Evolutionary conservation across 1,284 basidiomycete species (phyloP).

Genomic region (Rhizopogon parksii): DNA sequence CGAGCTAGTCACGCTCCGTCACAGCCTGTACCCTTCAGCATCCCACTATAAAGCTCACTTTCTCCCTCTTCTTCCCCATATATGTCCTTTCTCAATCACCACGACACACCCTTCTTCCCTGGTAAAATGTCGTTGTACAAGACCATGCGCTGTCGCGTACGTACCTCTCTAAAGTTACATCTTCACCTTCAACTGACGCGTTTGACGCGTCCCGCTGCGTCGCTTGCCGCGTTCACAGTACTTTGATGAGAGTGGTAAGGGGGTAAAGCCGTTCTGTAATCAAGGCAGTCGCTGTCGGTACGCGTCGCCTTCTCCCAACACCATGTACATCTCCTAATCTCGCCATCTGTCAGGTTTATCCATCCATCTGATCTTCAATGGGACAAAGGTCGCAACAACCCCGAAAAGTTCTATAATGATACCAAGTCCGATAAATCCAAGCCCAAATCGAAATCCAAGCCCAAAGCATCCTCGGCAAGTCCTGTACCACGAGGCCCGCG

Average conservation of each 20-base stretch:
- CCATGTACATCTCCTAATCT: slow-evolving; percentile 5
- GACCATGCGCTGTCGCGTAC: slow-evolving; percentile 41
- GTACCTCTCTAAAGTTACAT: slow-evolving; percentile 13
- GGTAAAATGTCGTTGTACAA: slow-evolving; percentile 31
- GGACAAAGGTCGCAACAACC: slow-evolving; percentile 26
- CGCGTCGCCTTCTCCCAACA: slow-evolving; percentile 12
- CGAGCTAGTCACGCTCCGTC: slow-evolving; percentile 2
- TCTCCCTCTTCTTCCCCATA: background rate
- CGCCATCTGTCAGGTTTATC: slow-evolving; percentile 35
- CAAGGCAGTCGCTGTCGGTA: slow-evolving; percentile 45
- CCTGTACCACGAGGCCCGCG: slow-evolving; percentile 17
- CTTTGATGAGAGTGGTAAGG: slow-evolving; percentile 37
- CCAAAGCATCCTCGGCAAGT: slow-evolving; percentile 17
- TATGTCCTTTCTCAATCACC: background rate
- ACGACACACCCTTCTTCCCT: background rate
- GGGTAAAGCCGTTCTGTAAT: slow-evolving; percentile 36
- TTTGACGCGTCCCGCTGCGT: background rate
- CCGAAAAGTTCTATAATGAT: slow-evolving; percentile 12
- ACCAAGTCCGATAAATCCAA: slow-evolving; percentile 13
- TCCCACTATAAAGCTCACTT: background rate
- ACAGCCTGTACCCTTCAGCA: background rate
- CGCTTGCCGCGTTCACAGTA: slow-evolving; percentile 26
- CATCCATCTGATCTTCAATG: slow-evolving; percentile 44
- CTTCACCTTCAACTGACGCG: slow-evolving; percentile 9
- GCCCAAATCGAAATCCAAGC: slow-evolving; percentile 20